Evolutionary conservation across 176 grass and related monocot genomes (phyloP).

Genomic region (Microstegium vimineum): DNA sequence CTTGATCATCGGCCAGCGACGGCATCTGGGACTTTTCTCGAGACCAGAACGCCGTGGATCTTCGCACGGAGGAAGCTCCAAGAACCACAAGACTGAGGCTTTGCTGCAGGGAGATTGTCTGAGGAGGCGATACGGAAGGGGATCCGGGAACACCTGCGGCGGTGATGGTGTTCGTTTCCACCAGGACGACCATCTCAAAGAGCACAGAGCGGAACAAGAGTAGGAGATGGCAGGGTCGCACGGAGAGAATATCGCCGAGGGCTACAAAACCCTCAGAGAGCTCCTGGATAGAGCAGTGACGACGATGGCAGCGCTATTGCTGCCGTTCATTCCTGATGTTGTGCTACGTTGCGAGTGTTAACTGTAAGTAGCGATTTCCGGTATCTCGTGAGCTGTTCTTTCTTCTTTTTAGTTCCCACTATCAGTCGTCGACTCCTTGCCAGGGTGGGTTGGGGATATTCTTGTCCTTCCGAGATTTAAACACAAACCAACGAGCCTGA

Average conservation of each 20-base stretch:
- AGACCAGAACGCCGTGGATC: constrained; percentile 87
- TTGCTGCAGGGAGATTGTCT: constrained; percentile 86
- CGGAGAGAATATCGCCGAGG: constrained; percentile 79
- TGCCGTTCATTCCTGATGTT: neutral
- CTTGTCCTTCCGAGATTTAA: constrained; percentile 13
- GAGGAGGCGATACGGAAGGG: constrained; percentile 61
- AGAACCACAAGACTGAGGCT: constrained; percentile 74
- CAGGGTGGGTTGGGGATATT: no score
- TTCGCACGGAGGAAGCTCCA: constrained; percentile 53
- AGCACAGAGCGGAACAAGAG: constrained; percentile 14
- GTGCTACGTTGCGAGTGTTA: constrained; percentile 35
- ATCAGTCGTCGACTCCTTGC: no score
- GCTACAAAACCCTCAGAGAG: constrained; percentile 51
- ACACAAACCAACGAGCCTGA: constrained; percentile 47
- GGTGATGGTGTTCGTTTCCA: constrained; percentile 83
- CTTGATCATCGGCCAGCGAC: constrained; percentile 82
- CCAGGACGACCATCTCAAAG: constrained; percentile 45
- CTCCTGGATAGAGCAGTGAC: constrained; percentile 62
- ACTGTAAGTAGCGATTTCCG: no score
- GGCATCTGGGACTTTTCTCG: constrained; percentile 94
- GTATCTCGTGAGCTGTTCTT: no score
- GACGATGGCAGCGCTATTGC: neutral
- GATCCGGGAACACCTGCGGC: constrained; percentile 53
- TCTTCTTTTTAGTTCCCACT: neutral
- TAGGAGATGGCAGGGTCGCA: constrained; percentile 12